Base-by-base conservation (phyloP, 805 yeast genomes). In the Wickerhamiella alocasiicola region DNA sequence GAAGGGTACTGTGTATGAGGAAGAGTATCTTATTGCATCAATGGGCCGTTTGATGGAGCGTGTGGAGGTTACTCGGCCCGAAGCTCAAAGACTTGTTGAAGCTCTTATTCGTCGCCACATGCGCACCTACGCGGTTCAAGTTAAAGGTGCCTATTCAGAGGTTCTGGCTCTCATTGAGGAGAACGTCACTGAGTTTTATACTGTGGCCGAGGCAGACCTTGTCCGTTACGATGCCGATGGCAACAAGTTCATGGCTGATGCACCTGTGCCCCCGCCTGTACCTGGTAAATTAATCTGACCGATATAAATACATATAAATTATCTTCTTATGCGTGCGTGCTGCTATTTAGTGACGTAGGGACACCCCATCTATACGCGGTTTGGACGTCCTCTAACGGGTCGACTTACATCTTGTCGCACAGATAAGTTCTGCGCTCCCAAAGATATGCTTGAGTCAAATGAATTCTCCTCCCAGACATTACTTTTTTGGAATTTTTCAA, bases 1-100 rank as follows among this genome's bases (percentile, higher is more conserved):
- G 66, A 91, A 91, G 64, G 97, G 97, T 35, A 88, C 96, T 5
- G 81, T 91, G 16, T 91, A 91, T 55, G 99, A 91, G 60, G 98
- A 91, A 58, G 97, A 91, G 58, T 91, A 91, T 59, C 71, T 91
- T 43, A 78, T 91, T 36, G 75, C 74, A 50, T 87, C 96, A 3
- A 76, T 83, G 44, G 91, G 94, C 3, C 75, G 99, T 56, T 68
- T 91, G 56, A 61, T 84, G 25, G 96, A 84, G 42, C 73, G 98
- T 51, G 61, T 91, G 44, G 71, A 74, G 33, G 76, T 72, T 49
- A 80, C 94, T 0, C 71, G 73, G 49, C 66, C 74, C 0, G 98
- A 91, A 53, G 87, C 91, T 2, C 52, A 70, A 16, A 70, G 70
- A 46, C 67, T 91, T 46, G 71, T 85, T 29, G 88, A 80, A 48